Evolutionary conservation across 306 rosid species (phyloP).

Genomic region (Fagus sylvatica): DNA sequence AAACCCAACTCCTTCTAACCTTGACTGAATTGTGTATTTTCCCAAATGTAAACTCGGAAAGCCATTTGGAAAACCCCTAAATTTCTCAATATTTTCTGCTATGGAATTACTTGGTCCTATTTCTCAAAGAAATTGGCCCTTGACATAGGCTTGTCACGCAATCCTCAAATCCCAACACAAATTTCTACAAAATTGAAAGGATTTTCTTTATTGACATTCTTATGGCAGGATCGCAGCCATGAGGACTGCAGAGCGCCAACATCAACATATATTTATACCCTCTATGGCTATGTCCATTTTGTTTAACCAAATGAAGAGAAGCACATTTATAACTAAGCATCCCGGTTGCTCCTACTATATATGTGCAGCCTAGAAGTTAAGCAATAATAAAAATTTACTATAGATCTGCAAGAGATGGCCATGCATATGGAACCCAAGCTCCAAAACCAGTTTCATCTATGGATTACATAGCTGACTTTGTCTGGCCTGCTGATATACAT

Average conservation of each 20-base stretch:
- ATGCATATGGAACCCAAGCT: not conserved
- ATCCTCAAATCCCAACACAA: not conserved
- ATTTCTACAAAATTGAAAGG: too few relatives aligned
- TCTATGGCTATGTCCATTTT: not conserved
- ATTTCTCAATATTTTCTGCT: not conserved
- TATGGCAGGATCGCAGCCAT: not conserved
- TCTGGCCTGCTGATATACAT: not conserved
- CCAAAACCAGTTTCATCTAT: too few relatives aligned
- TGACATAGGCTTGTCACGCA: not conserved
- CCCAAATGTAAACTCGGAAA: not conserved
- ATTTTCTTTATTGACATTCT: too few relatives aligned
- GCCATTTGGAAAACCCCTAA: not conserved
- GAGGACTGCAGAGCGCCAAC: not conserved
- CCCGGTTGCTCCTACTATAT: not conserved
- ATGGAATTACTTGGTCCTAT: not conserved
- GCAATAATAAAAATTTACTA: not conserved
- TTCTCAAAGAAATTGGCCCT: not conserved
- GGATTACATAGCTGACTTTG: not conserved
- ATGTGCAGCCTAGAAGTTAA: not conserved
- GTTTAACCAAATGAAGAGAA: not conserved
- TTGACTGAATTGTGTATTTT: too few relatives aligned
- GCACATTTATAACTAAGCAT: not conserved
- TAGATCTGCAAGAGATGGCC: not conserved
- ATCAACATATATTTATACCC: not conserved
- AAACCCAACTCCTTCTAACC: too few relatives aligned